Percentiles rank a stretch among this genome's conserved stretches.
phyloP scores from a whole-genome alignment of 306 rosid species.

The Benincasa hispida region DNA sequence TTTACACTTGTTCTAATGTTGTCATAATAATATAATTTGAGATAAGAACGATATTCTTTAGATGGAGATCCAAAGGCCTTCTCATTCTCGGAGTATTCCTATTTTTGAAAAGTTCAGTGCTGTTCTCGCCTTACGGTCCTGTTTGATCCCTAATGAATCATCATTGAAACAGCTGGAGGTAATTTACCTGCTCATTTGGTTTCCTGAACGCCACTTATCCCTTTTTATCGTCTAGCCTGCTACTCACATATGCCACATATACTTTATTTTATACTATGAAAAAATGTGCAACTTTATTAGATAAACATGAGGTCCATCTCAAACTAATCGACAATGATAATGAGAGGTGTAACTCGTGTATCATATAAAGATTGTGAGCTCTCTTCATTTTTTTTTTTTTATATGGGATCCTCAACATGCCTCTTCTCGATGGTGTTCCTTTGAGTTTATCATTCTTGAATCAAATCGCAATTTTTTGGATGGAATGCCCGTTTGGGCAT shows the following conservation, averaged over 20 bases:
- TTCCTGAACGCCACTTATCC: neutral
- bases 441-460: too few relatives aligned
- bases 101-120: constrained; percentile 44
- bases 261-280: neutral
- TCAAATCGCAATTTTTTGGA: too few relatives aligned
- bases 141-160: constrained; percentile 57
- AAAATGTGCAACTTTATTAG: neutral
- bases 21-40: constrained; percentile 7
- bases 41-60: constrained; percentile 14
- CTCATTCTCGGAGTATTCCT: constrained; percentile 30
- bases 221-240: neutral
- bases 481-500: too few relatives aligned
- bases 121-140: constrained; percentile 40
- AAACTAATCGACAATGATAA: too few relatives aligned
- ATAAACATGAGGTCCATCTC: too few relatives aligned
- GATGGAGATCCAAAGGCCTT: constrained; percentile 39
- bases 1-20: neutral
- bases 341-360: too few relatives aligned
- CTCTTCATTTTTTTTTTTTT: too few relatives aligned
- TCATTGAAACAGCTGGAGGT: constrained; percentile 72
- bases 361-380: too few relatives aligned
- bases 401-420: too few relatives aligned
- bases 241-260: neutral
- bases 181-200: neutral
- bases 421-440: too few relatives aligned